Evolutionary conservation across 116 monocot genomes (phyloP).

Genomic region (Dioscorea cayenensis): DNA sequence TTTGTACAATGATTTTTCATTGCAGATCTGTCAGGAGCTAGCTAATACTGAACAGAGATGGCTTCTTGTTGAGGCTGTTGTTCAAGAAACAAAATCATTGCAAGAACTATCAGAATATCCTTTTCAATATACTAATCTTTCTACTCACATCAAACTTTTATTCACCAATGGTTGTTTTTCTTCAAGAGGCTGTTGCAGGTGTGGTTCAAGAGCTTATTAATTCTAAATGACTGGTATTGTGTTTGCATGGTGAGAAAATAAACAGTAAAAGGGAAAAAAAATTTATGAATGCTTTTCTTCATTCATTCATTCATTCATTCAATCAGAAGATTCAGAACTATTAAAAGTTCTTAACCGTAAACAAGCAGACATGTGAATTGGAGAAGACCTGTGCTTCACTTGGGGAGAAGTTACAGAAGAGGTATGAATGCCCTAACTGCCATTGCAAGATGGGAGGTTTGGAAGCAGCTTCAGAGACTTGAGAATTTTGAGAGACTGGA

Average conservation of each 20-base stretch:
- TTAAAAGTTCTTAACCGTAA: background rate
- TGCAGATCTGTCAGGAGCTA: slow-evolving; percentile 1
- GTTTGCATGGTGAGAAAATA: background rate
- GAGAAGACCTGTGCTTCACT: slow-evolving; percentile 10
- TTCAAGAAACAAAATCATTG: slow-evolving; percentile 5
- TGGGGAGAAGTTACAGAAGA: slow-evolving; percentile 6
- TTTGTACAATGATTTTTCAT: background rate
- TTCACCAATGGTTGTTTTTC: too few species aligned
- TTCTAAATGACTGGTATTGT: too few species aligned
- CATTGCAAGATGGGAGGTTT: slow-evolving; percentile 5
- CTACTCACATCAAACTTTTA: too few species aligned
- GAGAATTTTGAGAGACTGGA: too few species aligned
- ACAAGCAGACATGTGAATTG: slow-evolving; percentile 9
- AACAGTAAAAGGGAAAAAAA: background rate
- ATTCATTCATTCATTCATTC: background rate
- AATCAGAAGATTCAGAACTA: too few species aligned
- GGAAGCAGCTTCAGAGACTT: background rate
- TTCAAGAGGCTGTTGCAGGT: too few species aligned
- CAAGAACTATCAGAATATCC: slow-evolving; percentile 17
- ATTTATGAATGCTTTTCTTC: background rate
- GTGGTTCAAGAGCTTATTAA: too few species aligned
- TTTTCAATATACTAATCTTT: background rate
- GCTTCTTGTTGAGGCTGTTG: slow-evolving; percentile 1
- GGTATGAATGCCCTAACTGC: slow-evolving; percentile 9
- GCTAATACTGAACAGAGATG: slow-evolving; percentile 2